Evolutionary conservation across 768 basidiomycete species (phyloP), one percentile per base, ranked within the genome.

Genomic region (Suillus brevipes): DNA sequence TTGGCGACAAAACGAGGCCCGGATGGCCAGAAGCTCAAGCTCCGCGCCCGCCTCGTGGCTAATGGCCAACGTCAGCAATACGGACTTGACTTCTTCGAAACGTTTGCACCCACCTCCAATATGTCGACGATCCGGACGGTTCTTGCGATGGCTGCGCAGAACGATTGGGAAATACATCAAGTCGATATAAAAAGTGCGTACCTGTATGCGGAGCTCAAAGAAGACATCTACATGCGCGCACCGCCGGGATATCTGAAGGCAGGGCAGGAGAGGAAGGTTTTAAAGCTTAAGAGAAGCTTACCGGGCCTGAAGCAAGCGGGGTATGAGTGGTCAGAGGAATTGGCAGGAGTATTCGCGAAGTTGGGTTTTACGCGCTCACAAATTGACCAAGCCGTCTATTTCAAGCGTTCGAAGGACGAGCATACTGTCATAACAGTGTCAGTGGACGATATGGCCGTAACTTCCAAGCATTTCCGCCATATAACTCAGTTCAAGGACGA

Each of bases 161-260:
- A 4, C 0, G 42, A 43, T 10, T 43, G 42, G 42, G 16, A 43
- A 4, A 43, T 43, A 16, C 42, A 43, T 16, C 42, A 43, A 7
- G 42, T 43, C 0, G 42, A 43, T 2, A 43, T 43, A 3, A 43
- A 43, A 6, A 43, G 42, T 3, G 18, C 42, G 1, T 43, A 43
- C 42, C 18, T 43, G 0, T 43, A 43, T 18, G 42, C 28, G 3
- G 28, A 1, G 28, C 28, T 28, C 3, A 28, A 63, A 23, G 81
- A 81, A 62, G 68, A 67, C 7, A 78, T 82, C 0, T 82, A 77
- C 53, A 79, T 82, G 76, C 0, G 58, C 2, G 77, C 78, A 61
- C 80, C 80, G 0, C 67, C 69, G 0, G 73, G 76, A 0, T 80
- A 73, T 50, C 28, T 58, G 1, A 59, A 58, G 4, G n/a, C 25